Percentiles rank a stretch among this genome's conserved stretches.
phyloP scores from a whole-genome alignment of 345 rosid species.

The Syzygium jambos region DNA sequence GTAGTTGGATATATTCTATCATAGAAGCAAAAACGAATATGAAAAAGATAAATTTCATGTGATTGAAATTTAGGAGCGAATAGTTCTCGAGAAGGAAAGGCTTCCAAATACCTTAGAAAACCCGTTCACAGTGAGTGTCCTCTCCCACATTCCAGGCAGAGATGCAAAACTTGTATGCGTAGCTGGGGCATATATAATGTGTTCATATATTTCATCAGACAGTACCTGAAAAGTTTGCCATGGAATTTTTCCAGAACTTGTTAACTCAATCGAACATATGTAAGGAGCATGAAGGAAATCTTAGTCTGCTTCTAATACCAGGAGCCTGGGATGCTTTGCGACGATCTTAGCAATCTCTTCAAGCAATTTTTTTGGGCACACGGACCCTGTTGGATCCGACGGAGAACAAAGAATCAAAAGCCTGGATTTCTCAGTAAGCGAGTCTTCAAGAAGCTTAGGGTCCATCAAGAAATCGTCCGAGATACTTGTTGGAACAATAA shows the following conservation, averaged over 20 bases:
- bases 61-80: neutral
- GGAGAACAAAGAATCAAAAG: slow-evolving; percentile 88
- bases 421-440: slow-evolving; percentile 80
- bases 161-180: slow-evolving; percentile 94
- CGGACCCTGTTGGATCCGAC: slow-evolving; percentile 98
- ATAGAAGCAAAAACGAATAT: neutral
- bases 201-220: slow-evolving; percentile 97
- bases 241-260: neutral
- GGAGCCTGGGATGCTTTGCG: slow-evolving; percentile 91
- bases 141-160: slow-evolving; percentile 87
- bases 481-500: slow-evolving; percentile 72
- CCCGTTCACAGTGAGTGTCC: slow-evolving; percentile 91
- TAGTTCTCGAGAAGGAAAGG: neutral
- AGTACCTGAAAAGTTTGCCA: slow-evolving; percentile 40
- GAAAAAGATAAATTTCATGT: neutral
- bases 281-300: neutral
- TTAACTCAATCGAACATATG: neutral
- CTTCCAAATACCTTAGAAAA: slow-evolving; percentile 74
- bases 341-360: slow-evolving; percentile 81
- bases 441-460: slow-evolving; percentile 71
- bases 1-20: neutral
- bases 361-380: slow-evolving; percentile 79
- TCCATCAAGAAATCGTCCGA: slow-evolving; percentile 77
- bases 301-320: slow-evolving; percentile 32
- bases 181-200: slow-evolving; percentile 88